Conservation (phyloP, 176 grass and related monocot species). For the Thinopyrum elongatum region DNA sequence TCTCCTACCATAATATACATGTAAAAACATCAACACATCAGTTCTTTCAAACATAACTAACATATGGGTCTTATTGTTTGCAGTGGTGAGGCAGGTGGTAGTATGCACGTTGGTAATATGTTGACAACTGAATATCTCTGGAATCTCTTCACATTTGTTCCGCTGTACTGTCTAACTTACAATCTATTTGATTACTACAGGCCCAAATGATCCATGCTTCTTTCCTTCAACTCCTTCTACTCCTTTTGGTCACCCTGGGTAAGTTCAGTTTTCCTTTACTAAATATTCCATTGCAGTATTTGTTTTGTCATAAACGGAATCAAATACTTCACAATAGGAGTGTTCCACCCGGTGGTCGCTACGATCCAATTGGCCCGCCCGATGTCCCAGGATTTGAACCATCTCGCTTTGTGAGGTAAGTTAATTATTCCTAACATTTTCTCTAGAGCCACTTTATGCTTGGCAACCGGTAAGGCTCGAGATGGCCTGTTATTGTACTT, state of each 20-base stretch:
- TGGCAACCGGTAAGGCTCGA: conserved; percentile 1
- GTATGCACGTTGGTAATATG: conserved; percentile 83
- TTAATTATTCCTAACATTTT: conserved; percentile 12
- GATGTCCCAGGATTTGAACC: conserved; percentile 86
- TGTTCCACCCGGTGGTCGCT: conserved; percentile 51
- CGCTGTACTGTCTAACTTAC: not conserved
- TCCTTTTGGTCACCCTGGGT: conserved; percentile 44
- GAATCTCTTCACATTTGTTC: not conserved
- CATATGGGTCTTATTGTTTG: conserved; percentile 18
- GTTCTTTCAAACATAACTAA: conserved; percentile 13
- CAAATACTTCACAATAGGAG: conserved; percentile 49
- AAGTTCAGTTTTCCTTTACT: conserved; percentile 24
- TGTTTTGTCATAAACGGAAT: not conserved
- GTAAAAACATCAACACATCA: not conserved
- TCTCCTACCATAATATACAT: conserved; percentile 9
- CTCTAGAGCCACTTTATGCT: not conserved
- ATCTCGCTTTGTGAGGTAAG: conserved; percentile 69
- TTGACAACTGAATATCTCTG: not conserved
- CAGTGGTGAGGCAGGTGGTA: conserved; percentile 62
- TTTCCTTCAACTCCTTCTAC: conserved; percentile 58
- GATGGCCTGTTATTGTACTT: conserved; percentile 8
- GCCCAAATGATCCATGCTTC: conserved; percentile 75
- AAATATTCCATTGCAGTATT: not conserved
- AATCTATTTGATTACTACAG: conserved; percentile 32
- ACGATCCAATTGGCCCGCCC: conserved; percentile 79